These are phyloP conservation scores for Nemania serpens DNA, from an alignment of 2,329 filamentous ascomycete species.

Conservation along the genomic window DNA sequence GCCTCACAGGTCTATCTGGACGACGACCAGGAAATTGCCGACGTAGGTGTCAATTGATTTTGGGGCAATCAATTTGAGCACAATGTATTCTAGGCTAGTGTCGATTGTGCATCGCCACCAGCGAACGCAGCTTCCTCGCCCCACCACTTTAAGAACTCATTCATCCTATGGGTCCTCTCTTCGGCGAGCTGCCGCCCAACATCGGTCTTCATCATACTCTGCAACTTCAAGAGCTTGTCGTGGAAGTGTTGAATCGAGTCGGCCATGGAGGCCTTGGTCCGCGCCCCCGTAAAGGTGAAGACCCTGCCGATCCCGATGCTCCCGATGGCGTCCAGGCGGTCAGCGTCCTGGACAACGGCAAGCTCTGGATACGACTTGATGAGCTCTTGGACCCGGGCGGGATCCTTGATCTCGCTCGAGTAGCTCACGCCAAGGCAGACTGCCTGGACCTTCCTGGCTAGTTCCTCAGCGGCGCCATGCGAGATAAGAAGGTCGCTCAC, in stretches of 20 bases:
- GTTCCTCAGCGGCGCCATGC: slow-evolving; percentile 57
- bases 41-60: no score
- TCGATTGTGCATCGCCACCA: not conserved
- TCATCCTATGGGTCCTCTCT: slow-evolving; percentile 58
- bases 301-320: slow-evolving; percentile 81
- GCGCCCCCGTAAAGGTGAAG: slow-evolving; percentile 77
- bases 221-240: slow-evolving; percentile 72
- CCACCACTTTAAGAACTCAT: slow-evolving; percentile 63
- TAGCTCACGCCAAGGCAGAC: slow-evolving; percentile 81
- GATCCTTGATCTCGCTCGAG: slow-evolving; percentile 71
- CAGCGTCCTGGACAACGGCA: slow-evolving; percentile 88
- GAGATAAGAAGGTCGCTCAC: slow-evolving; percentile 60
- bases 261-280: slow-evolving; percentile 57
- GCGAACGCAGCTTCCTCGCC: slow-evolving; percentile 51
- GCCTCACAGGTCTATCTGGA: no score
- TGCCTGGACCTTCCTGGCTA: slow-evolving; percentile 70
- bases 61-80: not conserved
- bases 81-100: slow-evolving; percentile 33
- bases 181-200: slow-evolving; percentile 58
- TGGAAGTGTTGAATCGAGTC: slow-evolving; percentile 75
- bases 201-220: slow-evolving; percentile 67
- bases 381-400: slow-evolving; percentile 61
- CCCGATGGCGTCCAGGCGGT: slow-evolving; percentile 88
- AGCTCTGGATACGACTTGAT: slow-evolving; percentile 72
- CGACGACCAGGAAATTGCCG: no score